Base-by-base conservation (phyloP, 495 filamentous ascomycete genomes). In the Amphirosellinia nigrospora region DNA sequence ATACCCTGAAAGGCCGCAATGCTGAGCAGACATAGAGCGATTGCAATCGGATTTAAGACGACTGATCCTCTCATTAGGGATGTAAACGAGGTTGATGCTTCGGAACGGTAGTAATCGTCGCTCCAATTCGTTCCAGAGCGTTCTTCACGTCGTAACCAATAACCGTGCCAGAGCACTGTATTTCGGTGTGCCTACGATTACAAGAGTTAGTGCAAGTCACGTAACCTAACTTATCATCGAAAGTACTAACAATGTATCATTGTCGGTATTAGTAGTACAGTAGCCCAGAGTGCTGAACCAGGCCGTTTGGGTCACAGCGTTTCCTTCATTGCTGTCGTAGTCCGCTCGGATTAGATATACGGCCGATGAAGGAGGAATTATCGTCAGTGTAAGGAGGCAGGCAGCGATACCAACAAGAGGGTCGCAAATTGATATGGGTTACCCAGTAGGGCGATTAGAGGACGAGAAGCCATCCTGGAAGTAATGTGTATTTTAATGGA, bases 221-320 rank as follows among this genome's bases (percentile, higher is more conserved):
- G 1, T 11, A 4, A 13, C 4, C 9, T 2, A 32, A 41, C 10
- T 38, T 9, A 30, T 13, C 28, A 32, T 38, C 15, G 15, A 19
- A 11, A 21, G 41, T 64, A 71, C 69, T 65, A 7, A 66, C 68
- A 38, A n/a, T 41, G 10, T 21, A 16, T 16, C 62, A 28, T 66
- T 39, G 62, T 36, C 34, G 32, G 16, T 21, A 23, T 46, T n/a
- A 6, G 53, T 55, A 6, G 34, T 43, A n/a, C 69, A 71, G 43
- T 71, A 65, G 28, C 69, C 69, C 10, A 63, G 11, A 43, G 13
- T 46, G n/a, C 61, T 21, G 16, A 71, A 41, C 69, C 69, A 71
- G 5, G 60, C 62, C 16, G 69, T 71, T 21, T 45, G 64, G 34
- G 23, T 34, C 26, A 46, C 34, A 6, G 41, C 3, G 36, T 34